Evolutionary conservation across 345 rosid species (phyloP), one percentile per base, ranked within the genome.

Genomic region (Boechera retrofracta): DNA sequence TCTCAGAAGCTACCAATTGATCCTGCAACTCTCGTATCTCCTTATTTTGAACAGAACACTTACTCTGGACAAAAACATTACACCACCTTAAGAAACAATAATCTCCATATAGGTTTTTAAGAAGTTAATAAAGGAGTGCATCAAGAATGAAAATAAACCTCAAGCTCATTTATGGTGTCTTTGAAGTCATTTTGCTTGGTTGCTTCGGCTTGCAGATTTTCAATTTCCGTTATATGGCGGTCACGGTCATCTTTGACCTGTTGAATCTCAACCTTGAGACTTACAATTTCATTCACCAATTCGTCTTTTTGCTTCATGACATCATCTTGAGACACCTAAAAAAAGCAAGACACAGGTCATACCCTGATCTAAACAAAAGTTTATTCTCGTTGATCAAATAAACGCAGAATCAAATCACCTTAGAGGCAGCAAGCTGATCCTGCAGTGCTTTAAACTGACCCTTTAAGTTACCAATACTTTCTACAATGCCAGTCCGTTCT

Each of bases 261-360:
- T 60, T 84, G 90, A 72, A 89, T 73, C 77, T 95, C 98, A 54
- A 82, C 84, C 83, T 86, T 86, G 51, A 92, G 85, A 71, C 83
- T 74, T 56, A 85, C 86, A 63, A 88, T 88, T 82, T 92, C 96
- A 57, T 78, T 90, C 70, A 88, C 76, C 82, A 92, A 72, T 56
- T 80, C 81, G 78, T 91, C 91, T 80, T 89, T 95, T 53, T 91
- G 97, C 81, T 85, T 88, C 72, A 81, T 64, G 64, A 81, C 84
- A 67, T 90, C 98, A 45, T 92, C 96, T 77, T 86, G 90, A 73
- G 94, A 86, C 78, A 74, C 93, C 99, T 94, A 78, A 63, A 26
- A 4, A n/a, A 36, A 61, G 57, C 49, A 79, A 60, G 53, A 42
- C 51, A 58, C 45, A 11, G 24, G 59, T 79, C 66, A 67, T 13